Evolutionary conservation across 1,284 basidiomycete species (phyloP).

Genomic region (Clitocybe nebularis): DNA sequence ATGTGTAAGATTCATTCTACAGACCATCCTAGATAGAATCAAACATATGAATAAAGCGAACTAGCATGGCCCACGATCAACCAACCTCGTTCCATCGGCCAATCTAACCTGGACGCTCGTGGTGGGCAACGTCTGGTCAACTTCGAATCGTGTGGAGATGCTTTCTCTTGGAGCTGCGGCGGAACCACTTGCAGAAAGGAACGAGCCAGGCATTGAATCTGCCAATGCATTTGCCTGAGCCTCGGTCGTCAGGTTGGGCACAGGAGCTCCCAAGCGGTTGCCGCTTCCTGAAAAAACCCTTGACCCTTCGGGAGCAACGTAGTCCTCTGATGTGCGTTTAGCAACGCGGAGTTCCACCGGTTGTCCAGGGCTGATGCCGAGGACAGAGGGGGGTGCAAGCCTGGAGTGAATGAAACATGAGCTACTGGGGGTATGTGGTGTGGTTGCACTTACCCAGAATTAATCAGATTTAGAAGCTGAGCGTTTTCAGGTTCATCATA

Average conservation of each 20-base stretch:
- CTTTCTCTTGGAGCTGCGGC: constrained; percentile 28
- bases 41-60: constrained; percentile 3
- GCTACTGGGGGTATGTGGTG: not conserved
- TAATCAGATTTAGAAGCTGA: constrained; percentile 74
- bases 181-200: constrained; percentile 31
- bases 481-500: constrained; percentile 84
- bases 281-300: constrained; percentile 75
- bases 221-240: constrained; percentile 8
- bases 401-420: constrained; percentile 31
- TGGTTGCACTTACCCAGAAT: constrained; percentile 61
- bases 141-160: constrained; percentile 65
- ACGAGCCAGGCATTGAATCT: constrained; percentile 53
- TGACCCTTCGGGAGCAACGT: constrained; percentile 45
- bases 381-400: constrained; percentile 73
- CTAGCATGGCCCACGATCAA: too few relatives aligned
- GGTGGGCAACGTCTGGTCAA: constrained; percentile 78
- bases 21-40: constrained; percentile 61
- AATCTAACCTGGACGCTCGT: constrained; percentile 91
- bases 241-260: constrained; percentile 24
- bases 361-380: constrained; percentile 80
- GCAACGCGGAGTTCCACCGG: constrained; percentile 84
- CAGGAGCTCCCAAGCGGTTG: constrained; percentile 73
- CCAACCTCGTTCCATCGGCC: constrained; percentile 85
- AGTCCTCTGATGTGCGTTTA: constrained; percentile 75
- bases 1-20: constrained; percentile 88